These are phyloP conservation scores for Suillus subluteus DNA, from an alignment of 768 basidiomycete genomes.

Conservation along the genomic window DNA sequence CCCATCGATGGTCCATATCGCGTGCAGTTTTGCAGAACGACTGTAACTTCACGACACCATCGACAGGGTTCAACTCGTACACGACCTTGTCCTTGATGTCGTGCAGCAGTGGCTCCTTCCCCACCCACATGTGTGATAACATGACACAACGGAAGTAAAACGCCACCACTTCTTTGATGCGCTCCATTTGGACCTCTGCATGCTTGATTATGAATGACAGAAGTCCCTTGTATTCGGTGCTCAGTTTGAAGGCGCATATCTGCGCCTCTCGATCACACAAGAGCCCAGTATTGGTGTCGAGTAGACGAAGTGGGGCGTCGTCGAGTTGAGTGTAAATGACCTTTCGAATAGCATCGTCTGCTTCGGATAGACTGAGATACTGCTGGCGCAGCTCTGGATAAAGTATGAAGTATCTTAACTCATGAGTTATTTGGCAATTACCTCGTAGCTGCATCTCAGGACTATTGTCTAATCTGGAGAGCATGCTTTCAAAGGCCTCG, in stretches of 20 bases:
- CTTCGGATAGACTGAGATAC: neutral
- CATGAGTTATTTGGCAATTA: neutral
- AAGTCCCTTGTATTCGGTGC: neutral
- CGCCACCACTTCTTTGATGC: neutral
- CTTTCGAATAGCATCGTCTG: neutral
- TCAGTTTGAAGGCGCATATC: neutral
- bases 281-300: neutral
- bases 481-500: neutral
- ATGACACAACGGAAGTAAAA: neutral
- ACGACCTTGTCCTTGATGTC: too few species aligned
- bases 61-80: too few species aligned
- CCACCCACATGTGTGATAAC: neutral
- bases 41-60: too few species aligned
- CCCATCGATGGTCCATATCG: too few species aligned
- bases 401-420: neutral
- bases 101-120: neutral
- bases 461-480: neutral
- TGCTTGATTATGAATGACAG: neutral
- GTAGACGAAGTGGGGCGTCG: neutral
- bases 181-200: neutral
- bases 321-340: neutral
- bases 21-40: too few species aligned
- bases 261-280: neutral
- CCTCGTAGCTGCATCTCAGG: neutral
- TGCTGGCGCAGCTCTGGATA: neutral